These are phyloP conservation scores for Vitis rotundifolia DNA, from an alignment of 164 flowering plant genomes.

Conservation along the genomic window DNA sequence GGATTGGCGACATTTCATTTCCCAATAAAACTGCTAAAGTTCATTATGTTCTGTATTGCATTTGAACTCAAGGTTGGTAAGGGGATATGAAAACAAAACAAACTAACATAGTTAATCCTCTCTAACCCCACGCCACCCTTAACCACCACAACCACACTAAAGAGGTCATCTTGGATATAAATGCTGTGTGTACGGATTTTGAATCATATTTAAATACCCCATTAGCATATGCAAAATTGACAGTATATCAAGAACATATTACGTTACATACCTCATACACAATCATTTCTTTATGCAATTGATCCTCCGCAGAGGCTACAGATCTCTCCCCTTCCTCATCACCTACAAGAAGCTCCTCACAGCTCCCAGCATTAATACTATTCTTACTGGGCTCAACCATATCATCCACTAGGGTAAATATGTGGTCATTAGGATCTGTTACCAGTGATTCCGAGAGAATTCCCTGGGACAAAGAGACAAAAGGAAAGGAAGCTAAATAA, in stretches of 20 bases:
- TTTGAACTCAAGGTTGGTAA: too few species aligned
- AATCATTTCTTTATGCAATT: slow-evolving; percentile 89
- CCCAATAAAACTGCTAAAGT: too few species aligned
- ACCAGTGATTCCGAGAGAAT: slow-evolving; percentile 65
- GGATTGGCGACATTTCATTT: too few species aligned
- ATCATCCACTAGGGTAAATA: slow-evolving; percentile 69
- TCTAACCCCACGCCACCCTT: too few species aligned
- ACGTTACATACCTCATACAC: slow-evolving; percentile 73
- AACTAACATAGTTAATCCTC: too few species aligned
- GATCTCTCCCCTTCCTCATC: slow-evolving; percentile 88
- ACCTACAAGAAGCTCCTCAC: slow-evolving; percentile 70
- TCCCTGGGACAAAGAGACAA: slow-evolving; percentile 45
- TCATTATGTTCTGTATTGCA: too few species aligned
- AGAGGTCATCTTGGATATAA: too few species aligned
- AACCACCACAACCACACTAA: too few species aligned
- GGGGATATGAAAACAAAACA: too few species aligned
- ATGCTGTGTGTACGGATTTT: too few species aligned
- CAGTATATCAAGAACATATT: background rate
- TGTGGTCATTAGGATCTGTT: slow-evolving; percentile 50
- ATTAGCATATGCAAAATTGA: background rate
- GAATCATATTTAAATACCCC: background rate
- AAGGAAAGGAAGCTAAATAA: background rate
- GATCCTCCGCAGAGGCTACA: slow-evolving; percentile 86
- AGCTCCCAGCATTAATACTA: slow-evolving; percentile 39
- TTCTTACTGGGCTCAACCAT: slow-evolving; percentile 54